phyloP scores from a whole-genome alignment of 371 early-diverging fungal species.

The Syncephalis fuscata region DNA sequence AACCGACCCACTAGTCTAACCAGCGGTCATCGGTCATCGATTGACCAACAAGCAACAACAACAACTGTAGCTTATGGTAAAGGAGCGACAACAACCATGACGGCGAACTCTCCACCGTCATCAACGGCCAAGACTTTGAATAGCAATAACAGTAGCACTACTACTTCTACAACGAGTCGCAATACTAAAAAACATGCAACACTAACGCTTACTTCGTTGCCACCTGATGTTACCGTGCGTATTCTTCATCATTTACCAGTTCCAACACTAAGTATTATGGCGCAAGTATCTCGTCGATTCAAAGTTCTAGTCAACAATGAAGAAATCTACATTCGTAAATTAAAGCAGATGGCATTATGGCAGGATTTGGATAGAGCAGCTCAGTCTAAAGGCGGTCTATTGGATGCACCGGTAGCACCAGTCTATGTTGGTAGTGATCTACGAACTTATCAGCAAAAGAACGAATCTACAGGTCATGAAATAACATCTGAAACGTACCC shows the following conservation, averaged over 20 bases:
- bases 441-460: slow-evolving; percentile 20
- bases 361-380: slow-evolving; percentile 7
- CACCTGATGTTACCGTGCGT: slow-evolving; percentile 5
- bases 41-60: too few relatives aligned
- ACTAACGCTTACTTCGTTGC: too few relatives aligned
- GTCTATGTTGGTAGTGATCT: slow-evolving; percentile 22
- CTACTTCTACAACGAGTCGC: too few relatives aligned
- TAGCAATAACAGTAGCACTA: too few relatives aligned
- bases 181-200: too few relatives aligned
- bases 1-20: too few relatives aligned
- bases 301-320: slow-evolving; percentile 45
- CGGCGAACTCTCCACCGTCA: too few relatives aligned
- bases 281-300: slow-evolving; percentile 28
- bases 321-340: slow-evolving; percentile 38
- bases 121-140: too few relatives aligned
- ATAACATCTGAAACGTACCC: slow-evolving; percentile 8
- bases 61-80: too few relatives aligned
- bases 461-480: not conserved
- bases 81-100: too few relatives aligned
- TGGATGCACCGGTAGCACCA: slow-evolving; percentile 4
- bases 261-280: slow-evolving; percentile 4
- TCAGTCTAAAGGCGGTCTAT: slow-evolving; percentile 8
- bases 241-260: slow-evolving; percentile 4
- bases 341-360: slow-evolving; percentile 13
- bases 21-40: too few relatives aligned